Base-by-base conservation (phyloP, 805 yeast species). In the Pichia heedii region DNA sequence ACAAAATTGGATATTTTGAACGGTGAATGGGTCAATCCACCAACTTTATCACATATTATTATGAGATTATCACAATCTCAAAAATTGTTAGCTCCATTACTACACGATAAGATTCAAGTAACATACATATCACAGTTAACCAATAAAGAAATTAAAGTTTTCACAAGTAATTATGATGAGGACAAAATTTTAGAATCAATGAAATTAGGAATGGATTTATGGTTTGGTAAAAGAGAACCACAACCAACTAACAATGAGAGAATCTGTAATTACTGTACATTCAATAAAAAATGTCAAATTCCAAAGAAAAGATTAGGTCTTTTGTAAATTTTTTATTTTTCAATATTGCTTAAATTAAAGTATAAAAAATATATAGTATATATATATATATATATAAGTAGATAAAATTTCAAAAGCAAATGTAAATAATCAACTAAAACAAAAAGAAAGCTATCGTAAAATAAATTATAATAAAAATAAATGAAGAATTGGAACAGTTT, bases 171-270 rank as follows among this genome's bases (percentile, higher is more conserved):
- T 3, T 77, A 67, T 52, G 63, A 69, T 39, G 52, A 55, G 5
- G 40, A 49, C 0, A 53, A 48, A 12, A 52, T 76, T 3, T 47
- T 60, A 1, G 30, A 49, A 3, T 56, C 63, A 8, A 55, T 73
- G 2, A 37, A 48, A 0, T 50, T 56, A 11, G 66, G 77, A 3
- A 50, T 73, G 41, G 54, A 54, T 21, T 73, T 78, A 49, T 82
- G 88, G 88, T 64, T 66, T 51, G 88, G 88, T 0, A 51, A 59
- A 27, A 60, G 83, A 37, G 57, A 55, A 3, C 84, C 85, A 1
- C 54, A 52, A 26, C 70, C 70, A 7, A 67, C 66, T 1, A 67
- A 73, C 57, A 49, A 61, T 49, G 43, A 56, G 20, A 50, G 60
- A 4, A 68, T 69, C 45, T 82, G 90, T 56, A 65, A 60, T 15